Evolutionary conservation across 805 yeast genomes (phyloP).

Genomic region (Kodamaea laetipori): DNA sequence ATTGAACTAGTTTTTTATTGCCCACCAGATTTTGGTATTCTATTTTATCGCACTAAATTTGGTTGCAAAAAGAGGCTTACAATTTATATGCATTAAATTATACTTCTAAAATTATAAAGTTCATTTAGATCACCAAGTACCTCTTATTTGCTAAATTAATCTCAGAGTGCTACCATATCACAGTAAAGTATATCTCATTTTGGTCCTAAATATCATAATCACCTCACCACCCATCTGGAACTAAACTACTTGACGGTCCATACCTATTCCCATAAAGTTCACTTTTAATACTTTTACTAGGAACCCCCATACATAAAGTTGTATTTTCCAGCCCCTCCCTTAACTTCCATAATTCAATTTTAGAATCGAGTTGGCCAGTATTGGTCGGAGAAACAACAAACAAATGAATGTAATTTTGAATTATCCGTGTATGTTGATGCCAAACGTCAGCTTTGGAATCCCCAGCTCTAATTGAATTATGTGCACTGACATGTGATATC

Average conservation of each 20-base stretch:
- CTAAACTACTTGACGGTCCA: not conserved
- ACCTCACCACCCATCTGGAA: not conserved
- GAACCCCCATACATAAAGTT: not conserved
- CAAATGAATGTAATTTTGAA: not conserved
- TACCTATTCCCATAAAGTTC: slow-evolving; percentile 3
- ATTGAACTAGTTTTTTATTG: no score
- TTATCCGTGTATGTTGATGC: not conserved
- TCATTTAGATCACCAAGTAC: no score
- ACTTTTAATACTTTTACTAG: not conserved
- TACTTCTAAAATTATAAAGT: no score
- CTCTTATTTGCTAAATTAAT: no score
- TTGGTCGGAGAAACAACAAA: not conserved
- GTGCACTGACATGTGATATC: slow-evolving; percentile 12
- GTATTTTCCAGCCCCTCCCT: not conserved
- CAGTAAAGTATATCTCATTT: no score
- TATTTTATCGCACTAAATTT: no score
- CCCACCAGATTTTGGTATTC: no score
- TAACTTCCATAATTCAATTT: not conserved
- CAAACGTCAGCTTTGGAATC: not conserved
- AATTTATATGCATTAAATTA: no score
- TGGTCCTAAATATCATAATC: no score
- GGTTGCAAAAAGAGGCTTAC: no score
- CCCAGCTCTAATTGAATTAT: not conserved
- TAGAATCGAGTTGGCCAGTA: not conserved
- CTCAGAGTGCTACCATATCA: no score